Evolutionary conservation across 805 yeast species (phyloP), one percentile per base, ranked within the genome.

Genomic region (Cyberlindnera bimundalis): DNA sequence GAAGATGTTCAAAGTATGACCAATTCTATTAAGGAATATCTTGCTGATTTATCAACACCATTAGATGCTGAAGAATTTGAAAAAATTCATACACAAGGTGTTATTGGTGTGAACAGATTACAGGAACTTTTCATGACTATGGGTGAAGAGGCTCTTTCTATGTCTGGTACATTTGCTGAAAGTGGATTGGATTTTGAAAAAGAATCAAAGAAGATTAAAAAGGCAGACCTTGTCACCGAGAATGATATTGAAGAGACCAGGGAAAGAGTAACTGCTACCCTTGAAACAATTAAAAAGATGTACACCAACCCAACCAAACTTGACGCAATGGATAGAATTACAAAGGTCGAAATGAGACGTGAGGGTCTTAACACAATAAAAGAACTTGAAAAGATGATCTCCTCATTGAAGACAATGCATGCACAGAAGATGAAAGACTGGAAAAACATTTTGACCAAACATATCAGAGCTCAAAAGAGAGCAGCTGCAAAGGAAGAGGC

Each of bases 131-230:
- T 77, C 59, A 45, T 71, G 25, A 65, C 63, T 6, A 67, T 70
- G 60, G 71, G 74, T 1, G 67, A 66, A 32, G 75, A 74, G 41
- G 64, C 78, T 5, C 51, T 56, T 27, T 65, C 62, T 2, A 47
- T 77, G 26, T 63, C 73, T 45, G 56, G 62, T 19, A 65, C 67
- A 29, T 79, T 66, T 52, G 68, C 69, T 4, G 65, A 64, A 3
- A 59, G 66, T 17, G 74, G 70, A 0, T 54, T 80, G 19, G 76
- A 80, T 51, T 77, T 73, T 45, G 76, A 73, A 25, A 67, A 70
- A 39, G 80, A 76, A 50, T 73, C 71, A 43, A 62, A 65, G 26
- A 68, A 73, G 45, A 55, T 78, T 33, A 69, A 67, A 39, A 32
- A 58, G 19, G 39, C 37, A 25, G 14, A 57, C 52, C 14, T 31